Conservation (phyloP, 129 eudicot species). For the Tagetes erecta region DNA sequence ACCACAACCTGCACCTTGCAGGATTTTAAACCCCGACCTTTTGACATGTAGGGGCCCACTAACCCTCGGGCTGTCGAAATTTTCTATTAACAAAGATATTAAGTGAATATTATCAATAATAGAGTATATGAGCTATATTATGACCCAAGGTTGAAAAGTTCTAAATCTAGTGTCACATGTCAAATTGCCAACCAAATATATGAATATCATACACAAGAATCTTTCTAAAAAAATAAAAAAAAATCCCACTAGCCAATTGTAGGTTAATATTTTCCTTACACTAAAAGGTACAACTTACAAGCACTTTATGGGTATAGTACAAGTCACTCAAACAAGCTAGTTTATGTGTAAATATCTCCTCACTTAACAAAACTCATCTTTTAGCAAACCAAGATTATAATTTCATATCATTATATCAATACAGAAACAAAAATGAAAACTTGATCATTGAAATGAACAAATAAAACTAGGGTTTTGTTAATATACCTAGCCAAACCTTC, state of each 20-base stretch:
- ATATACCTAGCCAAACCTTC: slow-evolving; percentile 83
- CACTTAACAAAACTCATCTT: neutral
- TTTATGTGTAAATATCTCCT: neutral
- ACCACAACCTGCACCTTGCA: too few relatives aligned
- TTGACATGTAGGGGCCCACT: neutral
- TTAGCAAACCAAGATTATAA: slow-evolving; percentile 10
- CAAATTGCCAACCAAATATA: slow-evolving; percentile 15
- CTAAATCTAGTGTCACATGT: neutral
- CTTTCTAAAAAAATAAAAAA: slow-evolving; percentile 14
- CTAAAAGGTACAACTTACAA: slow-evolving; percentile 13
- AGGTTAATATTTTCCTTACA: neutral
- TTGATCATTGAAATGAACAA: neutral
- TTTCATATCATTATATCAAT: slow-evolving; percentile 4
- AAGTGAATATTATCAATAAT: neutral
- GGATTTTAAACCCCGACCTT: too few relatives aligned
- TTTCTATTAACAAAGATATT: neutral
- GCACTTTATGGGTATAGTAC: neutral
- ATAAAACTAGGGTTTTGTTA: neutral
- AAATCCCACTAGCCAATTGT: slow-evolving; percentile 7
- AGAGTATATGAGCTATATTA: neutral
- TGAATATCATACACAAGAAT: slow-evolving; percentile 29
- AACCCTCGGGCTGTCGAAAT: neutral
- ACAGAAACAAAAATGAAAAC: neutral
- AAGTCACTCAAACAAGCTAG: neutral
- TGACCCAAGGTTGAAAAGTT: neutral